Conservation (phyloP, 106 monocot genomes). For the Phalaenopsis aphrodite region DNA sequence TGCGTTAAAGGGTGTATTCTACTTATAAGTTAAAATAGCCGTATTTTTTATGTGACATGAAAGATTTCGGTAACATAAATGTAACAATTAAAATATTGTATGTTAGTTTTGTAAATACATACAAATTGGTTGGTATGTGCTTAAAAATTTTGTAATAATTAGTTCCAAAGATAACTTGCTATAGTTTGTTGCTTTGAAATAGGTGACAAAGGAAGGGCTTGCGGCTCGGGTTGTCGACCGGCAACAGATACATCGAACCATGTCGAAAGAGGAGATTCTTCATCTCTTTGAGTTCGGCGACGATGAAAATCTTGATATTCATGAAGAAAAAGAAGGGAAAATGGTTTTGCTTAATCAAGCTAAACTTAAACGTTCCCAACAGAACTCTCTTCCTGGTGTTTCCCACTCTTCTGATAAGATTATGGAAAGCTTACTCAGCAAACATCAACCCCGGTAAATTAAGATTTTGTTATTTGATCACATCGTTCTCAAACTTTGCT, state of each 20-base stretch:
- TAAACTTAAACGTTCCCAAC: slow-evolving; percentile 5
- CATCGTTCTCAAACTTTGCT: neutral
- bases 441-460: slow-evolving; percentile 52
- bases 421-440: slow-evolving; percentile 60
- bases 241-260: slow-evolving; percentile 87
- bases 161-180: neutral
- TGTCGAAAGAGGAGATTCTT: slow-evolving; percentile 90
- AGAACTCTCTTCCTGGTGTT: neutral
- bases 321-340: slow-evolving; percentile 27
- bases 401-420: slow-evolving; percentile 46
- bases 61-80: too few relatives aligned
- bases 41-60: too few relatives aligned
- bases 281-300: slow-evolving; percentile 96
- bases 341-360: slow-evolving; percentile 12
- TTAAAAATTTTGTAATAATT: neutral
- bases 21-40: too few relatives aligned
- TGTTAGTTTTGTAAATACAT: too few relatives aligned
- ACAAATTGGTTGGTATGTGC: too few relatives aligned
- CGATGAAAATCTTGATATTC: slow-evolving; percentile 50
- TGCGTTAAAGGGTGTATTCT: too few relatives aligned
- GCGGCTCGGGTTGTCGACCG: slow-evolving; percentile 96
- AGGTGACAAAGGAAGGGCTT: slow-evolving; percentile 98
- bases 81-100: too few relatives aligned
- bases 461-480: neutral
- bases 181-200: slow-evolving; percentile 9